Percentiles rank a stretch among this genome's conserved stretches.
These are phyloP conservation scores for Rostrohypoxylon terebratum DNA, from an alignment of 495 filamentous ascomycete species.

Conservation along the genomic window DNA sequence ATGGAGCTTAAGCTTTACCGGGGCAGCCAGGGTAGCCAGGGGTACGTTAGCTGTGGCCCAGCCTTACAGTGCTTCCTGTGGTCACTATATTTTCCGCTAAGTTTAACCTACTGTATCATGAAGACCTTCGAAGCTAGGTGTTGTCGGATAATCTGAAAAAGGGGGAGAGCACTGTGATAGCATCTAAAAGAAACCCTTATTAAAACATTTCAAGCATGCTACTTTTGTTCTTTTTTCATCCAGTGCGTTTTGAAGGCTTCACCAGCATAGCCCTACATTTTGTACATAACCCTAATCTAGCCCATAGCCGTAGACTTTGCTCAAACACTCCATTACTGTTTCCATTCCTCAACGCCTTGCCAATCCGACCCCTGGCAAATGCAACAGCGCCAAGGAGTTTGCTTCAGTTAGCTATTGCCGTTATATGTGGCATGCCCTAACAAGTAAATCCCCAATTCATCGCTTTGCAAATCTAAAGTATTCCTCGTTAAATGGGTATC, in stretches of 20 bases:
- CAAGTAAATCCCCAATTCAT: neutral
- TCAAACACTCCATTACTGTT: neutral
- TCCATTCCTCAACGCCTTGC: constrained; percentile 6
- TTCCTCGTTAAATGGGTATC: constrained; percentile 34
- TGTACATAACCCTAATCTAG: constrained; percentile 4
- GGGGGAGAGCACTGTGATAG: neutral
- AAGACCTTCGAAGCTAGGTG: neutral
- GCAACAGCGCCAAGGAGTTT: neutral
- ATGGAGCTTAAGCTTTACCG: constrained; percentile 25
- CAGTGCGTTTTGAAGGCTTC: neutral
- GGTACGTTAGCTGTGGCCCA: constrained; percentile 42
- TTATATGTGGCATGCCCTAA: constrained; percentile 3
- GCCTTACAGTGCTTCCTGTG: constrained; percentile 12
- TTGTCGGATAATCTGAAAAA: neutral
- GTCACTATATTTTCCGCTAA: neutral
- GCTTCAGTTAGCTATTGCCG: neutral
- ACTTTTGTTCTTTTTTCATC: neutral
- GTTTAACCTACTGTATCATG: neutral
- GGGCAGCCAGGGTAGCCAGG: neutral
- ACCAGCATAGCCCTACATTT: neutral
- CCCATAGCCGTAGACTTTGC: neutral
- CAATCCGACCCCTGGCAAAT: constrained; percentile 8
- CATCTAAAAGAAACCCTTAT: neutral
- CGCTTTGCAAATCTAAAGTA: neutral
- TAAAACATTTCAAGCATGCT: neutral